Evolutionary conservation across 2,329 filamentous ascomycete species (phyloP).

Genomic region (Hyphodiscus sp.): DNA sequence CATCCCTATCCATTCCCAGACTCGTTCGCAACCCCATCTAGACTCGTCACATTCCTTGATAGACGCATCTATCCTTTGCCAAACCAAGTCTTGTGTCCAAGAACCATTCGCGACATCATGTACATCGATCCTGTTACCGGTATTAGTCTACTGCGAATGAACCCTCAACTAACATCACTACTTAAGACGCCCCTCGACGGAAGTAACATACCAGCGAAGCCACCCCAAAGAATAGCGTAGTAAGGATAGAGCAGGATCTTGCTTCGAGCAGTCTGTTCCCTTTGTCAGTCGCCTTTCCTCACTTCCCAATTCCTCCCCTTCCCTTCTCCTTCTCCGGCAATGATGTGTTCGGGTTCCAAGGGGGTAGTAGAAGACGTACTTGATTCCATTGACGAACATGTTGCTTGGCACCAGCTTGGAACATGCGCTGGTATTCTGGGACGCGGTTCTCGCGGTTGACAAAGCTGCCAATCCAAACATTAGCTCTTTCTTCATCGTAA

Average conservation of each 20-base stretch:
- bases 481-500: constrained; percentile 13
- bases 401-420: constrained; percentile 65
- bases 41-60: neutral
- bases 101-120: constrained; percentile 65
- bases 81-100: constrained; percentile 77
- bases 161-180: neutral
- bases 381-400: constrained; percentile 71
- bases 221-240: constrained; percentile 57
- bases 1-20: neutral
- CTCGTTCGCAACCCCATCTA: constrained; percentile 1
- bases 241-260: constrained; percentile 61
- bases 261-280: constrained; percentile 55
- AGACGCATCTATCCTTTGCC: constrained; percentile 41
- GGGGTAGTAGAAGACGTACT: constrained; percentile 45
- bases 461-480: constrained; percentile 32
- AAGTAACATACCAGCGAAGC: constrained; percentile 50
- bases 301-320: neutral
- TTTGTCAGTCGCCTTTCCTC: neutral
- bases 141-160: neutral
- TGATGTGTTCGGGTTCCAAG: neutral
- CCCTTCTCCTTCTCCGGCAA: neutral
- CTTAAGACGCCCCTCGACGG: neutral
- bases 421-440: constrained; percentile 65
- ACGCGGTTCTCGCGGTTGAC: constrained; percentile 72
- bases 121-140: constrained; percentile 46